These are phyloP conservation scores for Backusella morwellensis DNA, from an alignment of 192 early-diverging fungal genomes.

Conservation along the genomic window DNA sequence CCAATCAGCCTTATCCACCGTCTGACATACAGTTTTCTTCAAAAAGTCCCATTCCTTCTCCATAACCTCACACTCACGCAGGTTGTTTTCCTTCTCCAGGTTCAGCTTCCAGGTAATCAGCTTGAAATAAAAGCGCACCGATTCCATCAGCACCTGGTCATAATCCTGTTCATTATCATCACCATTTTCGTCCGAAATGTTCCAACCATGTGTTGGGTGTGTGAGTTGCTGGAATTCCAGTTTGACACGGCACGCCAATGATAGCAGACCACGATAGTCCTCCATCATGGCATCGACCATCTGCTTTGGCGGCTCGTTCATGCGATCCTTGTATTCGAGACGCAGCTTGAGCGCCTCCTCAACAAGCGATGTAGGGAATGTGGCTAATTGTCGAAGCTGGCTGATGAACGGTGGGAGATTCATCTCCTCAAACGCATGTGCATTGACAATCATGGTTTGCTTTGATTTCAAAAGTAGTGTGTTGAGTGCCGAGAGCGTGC, in stretches of 20 bases:
- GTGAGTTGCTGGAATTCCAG: conserved; percentile 64
- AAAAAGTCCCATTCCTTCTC: conserved; percentile 83
- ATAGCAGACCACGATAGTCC: conserved; percentile 72
- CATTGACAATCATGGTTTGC: conserved; percentile 68
- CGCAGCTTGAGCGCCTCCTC: conserved; percentile 78
- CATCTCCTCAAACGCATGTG: conserved; percentile 62
- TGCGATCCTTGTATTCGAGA: conserved; percentile 63
- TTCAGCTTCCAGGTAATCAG: conserved; percentile 75
- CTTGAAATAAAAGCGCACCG: conserved; percentile 74
- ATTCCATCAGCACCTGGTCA: conserved; percentile 66
- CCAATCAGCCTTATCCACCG: conserved; percentile 70
- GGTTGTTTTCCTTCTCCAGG: conserved; percentile 50
- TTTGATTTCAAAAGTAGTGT: conserved; percentile 62
- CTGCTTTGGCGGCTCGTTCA: conserved; percentile 54
- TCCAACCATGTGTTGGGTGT: conserved; percentile 62
- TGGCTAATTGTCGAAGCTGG: conserved; percentile 66
- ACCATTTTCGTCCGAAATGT: conserved; percentile 43
- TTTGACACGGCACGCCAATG: conserved; percentile 72
- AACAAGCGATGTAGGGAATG: conserved; percentile 78
- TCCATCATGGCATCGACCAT: conserved; percentile 80
- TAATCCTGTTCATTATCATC: conserved; percentile 42
- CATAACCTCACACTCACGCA: conserved; percentile 76
- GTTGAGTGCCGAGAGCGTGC: conserved; percentile 62
- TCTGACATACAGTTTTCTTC: conserved; percentile 57
- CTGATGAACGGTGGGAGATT: conserved; percentile 68